These are phyloP conservation scores for Drechmeria coniospora DNA, from an alignment of 2,329 filamentous ascomycete genomes.

Conservation along the genomic window DNA sequence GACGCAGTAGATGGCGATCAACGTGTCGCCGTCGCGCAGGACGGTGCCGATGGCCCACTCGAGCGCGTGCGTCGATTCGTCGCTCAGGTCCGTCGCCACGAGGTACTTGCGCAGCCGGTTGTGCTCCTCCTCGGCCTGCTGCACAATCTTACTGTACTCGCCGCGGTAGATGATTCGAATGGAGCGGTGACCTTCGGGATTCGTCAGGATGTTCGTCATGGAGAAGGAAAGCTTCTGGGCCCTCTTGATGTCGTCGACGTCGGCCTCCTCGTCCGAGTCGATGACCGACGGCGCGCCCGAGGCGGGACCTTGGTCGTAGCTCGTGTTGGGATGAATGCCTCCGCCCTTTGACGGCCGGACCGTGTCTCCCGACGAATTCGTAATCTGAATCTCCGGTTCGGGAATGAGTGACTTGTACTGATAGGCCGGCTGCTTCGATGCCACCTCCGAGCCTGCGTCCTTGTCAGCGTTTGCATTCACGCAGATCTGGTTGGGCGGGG, in stretches of 20 bases:
- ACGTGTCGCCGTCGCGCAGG: slow-evolving; percentile 80
- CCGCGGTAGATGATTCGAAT: slow-evolving; percentile 85
- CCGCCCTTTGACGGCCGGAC: slow-evolving; percentile 37
- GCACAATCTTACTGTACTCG: slow-evolving; percentile 61
- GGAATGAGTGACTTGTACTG: slow-evolving; percentile 48
- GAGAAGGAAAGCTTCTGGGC: slow-evolving; percentile 74
- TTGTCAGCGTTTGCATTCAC: slow-evolving; percentile 3
- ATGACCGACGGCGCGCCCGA: slow-evolving; percentile 43
- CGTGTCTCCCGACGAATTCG: slow-evolving; percentile 46
- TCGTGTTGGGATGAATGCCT: slow-evolving; percentile 71
- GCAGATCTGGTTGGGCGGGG: too few relatives aligned
- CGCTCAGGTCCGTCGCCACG: slow-evolving; percentile 88
- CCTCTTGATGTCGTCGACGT: slow-evolving; percentile 68
- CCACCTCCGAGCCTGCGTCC: slow-evolving; percentile 33
- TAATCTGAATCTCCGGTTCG: slow-evolving; percentile 52
- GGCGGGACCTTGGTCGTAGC: slow-evolving; percentile 56
- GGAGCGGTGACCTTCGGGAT: slow-evolving; percentile 61
- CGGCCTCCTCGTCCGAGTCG: slow-evolving; percentile 75
- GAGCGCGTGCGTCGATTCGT: slow-evolving; percentile 84
- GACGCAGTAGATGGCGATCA: slow-evolving; percentile 85
- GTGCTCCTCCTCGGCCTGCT: slow-evolving; percentile 64
- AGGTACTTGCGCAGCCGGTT: slow-evolving; percentile 77
- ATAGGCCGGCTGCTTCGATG: slow-evolving; percentile 31
- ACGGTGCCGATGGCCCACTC: slow-evolving; percentile 98
- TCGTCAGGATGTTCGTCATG: slow-evolving; percentile 65